Percentiles rank a stretch among this genome's conserved stretches.
Evolutionary conservation across 2,329 filamentous ascomycete species (phyloP).

Genomic region (Penicillium sp.): DNA sequence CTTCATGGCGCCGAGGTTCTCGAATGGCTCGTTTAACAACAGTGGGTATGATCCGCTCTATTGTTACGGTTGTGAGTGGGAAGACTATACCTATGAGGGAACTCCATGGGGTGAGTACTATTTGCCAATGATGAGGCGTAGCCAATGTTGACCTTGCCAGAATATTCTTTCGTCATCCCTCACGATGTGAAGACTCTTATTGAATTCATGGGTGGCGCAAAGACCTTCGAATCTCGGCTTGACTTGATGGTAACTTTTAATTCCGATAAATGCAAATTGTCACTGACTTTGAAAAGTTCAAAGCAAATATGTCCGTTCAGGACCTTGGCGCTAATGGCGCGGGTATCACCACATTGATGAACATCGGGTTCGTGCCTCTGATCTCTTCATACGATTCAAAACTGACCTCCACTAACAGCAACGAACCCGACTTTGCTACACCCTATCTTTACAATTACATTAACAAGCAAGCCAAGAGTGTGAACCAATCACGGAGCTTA

Average conservation of each 20-base stretch:
- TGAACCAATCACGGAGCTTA: constrained; percentile 60
- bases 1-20: constrained; percentile 58
- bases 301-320: constrained; percentile 31
- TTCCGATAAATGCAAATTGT: neutral
- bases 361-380: constrained; percentile 38
- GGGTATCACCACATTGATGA: constrained; percentile 57
- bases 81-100: constrained; percentile 61
- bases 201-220: constrained; percentile 53
- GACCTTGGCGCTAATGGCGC: constrained; percentile 33
- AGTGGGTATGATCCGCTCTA: constrained; percentile 50
- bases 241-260: constrained; percentile 51
- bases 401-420: constrained; percentile 49
- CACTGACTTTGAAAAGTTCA: constrained; percentile 41
- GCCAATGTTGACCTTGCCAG: constrained; percentile 12
- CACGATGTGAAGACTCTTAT: constrained; percentile 64
- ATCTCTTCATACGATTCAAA: neutral
- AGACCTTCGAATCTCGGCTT: constrained; percentile 58
- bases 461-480: constrained; percentile 63
- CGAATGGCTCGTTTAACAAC: constrained; percentile 51
- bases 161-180: constrained; percentile 67
- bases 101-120: constrained; percentile 53
- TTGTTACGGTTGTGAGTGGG: constrained; percentile 69
- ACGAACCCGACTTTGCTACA: constrained; percentile 67
- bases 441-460: constrained; percentile 72
- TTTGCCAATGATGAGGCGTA: constrained; percentile 2